These are phyloP conservation scores for Cyphellophora attinorum DNA, from an alignment of 2,329 filamentous ascomycete genomes.

Conservation along the genomic window DNA sequence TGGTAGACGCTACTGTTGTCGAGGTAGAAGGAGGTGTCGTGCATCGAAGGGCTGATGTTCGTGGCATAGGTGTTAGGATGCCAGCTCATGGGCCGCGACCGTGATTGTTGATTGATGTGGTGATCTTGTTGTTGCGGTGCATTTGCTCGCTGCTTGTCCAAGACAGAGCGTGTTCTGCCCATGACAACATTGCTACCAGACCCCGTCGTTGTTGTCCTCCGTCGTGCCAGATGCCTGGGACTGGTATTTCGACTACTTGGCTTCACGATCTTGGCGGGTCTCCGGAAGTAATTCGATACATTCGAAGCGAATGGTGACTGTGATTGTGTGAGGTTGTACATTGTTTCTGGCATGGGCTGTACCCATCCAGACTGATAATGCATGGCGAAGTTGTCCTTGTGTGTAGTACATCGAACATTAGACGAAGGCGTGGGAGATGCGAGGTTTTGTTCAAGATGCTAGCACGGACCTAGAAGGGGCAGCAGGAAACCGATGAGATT, in stretches of 20 bases:
- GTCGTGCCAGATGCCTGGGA: constrained; percentile 10
- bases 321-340: constrained; percentile 1
- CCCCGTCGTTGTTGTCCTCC: constrained; percentile 15
- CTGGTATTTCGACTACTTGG: constrained; percentile 16
- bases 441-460: no score
- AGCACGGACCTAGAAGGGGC: no score
- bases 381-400: not conserved
- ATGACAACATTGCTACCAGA: constrained; percentile 8
- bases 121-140: constrained; percentile 7
- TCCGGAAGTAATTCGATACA: constrained; percentile 13
- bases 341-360: not conserved
- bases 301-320: constrained; percentile 5
- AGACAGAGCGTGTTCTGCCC: constrained; percentile 12
- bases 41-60: constrained; percentile 2
- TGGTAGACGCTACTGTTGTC: constrained; percentile 1
- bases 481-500: no score
- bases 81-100: constrained; percentile 17
- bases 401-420: no score
- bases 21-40: not conserved
- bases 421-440: no score
- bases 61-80: constrained; percentile 13
- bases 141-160: constrained; percentile 13
- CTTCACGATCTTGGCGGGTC: constrained; percentile 16
- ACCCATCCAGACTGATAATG: not conserved
- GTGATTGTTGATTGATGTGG: constrained; percentile 1